Conservation (phyloP, 179 eudicot species). For the Silene noctiflora region DNA sequence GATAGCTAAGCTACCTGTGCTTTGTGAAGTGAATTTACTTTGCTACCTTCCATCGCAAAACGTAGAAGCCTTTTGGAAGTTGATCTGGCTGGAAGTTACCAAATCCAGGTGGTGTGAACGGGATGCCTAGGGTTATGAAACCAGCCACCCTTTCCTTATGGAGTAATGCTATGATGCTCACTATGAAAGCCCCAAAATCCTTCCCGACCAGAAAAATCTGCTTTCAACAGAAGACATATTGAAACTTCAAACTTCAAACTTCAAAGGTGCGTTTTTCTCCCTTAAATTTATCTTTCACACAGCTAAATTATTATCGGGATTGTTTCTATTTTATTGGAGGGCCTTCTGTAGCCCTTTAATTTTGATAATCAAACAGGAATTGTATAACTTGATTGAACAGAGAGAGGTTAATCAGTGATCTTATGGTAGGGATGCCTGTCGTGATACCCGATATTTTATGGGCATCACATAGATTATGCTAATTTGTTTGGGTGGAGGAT, state of each 20-base stretch:
- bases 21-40: background rate
- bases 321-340: no score
- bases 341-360: no score
- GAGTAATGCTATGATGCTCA: conserved; percentile 31
- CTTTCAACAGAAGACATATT: background rate
- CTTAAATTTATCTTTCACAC: no score
- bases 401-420: no score
- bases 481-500: no score
- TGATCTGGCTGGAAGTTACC: background rate
- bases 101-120: conserved; percentile 32
- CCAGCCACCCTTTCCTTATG: conserved; percentile 39
- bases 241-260: background rate
- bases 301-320: no score
- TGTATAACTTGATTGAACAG: no score
- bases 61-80: conserved; percentile 45
- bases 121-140: conserved; percentile 41
- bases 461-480: no score
- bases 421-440: no score
- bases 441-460: no score
- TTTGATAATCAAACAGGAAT: no score
- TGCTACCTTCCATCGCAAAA: conserved; percentile 44
- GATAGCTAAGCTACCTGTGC: background rate
- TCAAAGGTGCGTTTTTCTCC: background rate
- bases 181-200: conserved; percentile 42
- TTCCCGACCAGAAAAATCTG: conserved; percentile 47